These are phyloP conservation scores for Arthrinium puccinioides DNA, from an alignment of 2,329 filamentous ascomycete species.

Conservation along the genomic window DNA sequence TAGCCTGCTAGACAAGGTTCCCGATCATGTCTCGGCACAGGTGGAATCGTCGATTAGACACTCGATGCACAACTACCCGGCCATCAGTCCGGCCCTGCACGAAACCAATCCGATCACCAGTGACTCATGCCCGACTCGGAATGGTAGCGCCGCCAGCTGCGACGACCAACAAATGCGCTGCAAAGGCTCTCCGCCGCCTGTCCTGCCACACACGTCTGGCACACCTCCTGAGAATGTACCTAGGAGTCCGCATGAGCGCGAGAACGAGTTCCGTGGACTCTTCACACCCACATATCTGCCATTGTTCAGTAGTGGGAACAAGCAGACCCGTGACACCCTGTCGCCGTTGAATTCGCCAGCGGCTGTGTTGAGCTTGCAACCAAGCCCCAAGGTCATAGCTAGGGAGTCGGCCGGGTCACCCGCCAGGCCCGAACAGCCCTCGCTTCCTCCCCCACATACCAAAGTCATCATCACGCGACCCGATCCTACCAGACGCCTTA, in stretches of 20 bases:
- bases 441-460: slow-evolving; percentile 7
- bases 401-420: slow-evolving; percentile 18
- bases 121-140: slow-evolving; percentile 3
- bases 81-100: slow-evolving; percentile 31
- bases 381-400: slow-evolving; percentile 13
- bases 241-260: slow-evolving; percentile 44
- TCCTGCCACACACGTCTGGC: slow-evolving; percentile 30
- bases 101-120: slow-evolving; percentile 16
- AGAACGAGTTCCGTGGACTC: slow-evolving; percentile 53
- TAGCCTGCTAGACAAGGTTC: slow-evolving; percentile 39
- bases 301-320: slow-evolving; percentile 41
- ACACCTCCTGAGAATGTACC: slow-evolving; percentile 26
- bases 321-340: slow-evolving; percentile 7
- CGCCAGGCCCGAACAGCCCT: slow-evolving; percentile 9
- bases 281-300: slow-evolving; percentile 58
- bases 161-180: slow-evolving; percentile 15
- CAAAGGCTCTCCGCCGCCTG: slow-evolving; percentile 29
- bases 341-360: slow-evolving; percentile 8
- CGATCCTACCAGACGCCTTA: slow-evolving; percentile 30
- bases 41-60: slow-evolving; percentile 40
- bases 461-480: slow-evolving; percentile 19
- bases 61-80: slow-evolving; percentile 35
- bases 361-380: slow-evolving; percentile 8
- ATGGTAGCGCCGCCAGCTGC: slow-evolving; percentile 8
- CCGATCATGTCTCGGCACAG: slow-evolving; percentile 36